Evolutionary conservation across 2,329 filamentous ascomycete species (phyloP), one percentile per base, ranked within the genome.

Genomic region (Beauveria medogensis): DNA sequence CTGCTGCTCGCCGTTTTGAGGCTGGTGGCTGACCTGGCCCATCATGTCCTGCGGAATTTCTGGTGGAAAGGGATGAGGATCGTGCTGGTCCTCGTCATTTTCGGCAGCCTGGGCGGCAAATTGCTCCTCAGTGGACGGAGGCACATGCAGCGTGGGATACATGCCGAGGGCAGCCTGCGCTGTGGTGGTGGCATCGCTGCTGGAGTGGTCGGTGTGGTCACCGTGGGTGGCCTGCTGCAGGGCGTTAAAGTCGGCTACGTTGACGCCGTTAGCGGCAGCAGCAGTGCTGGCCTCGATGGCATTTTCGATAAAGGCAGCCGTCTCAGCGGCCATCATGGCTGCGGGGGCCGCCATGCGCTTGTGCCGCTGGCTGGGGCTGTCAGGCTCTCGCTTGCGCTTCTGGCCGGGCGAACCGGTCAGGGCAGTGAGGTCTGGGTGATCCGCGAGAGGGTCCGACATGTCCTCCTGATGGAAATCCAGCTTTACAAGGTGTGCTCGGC

Each of bases 131-230:
- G 82, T 85, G 3, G 81, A 75, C 24, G 78, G 76, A 3, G 82
- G 82, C 3, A 85, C 79, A 64, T 85, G 82, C 3, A 85, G 73
- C 2, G 82, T 82, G 5, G 82, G 82, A 67, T 84, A 85, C 77
- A 85, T 82, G 60, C 79, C 79, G 3, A 85, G 73, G 30, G 82
- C 82, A 14, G 83, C 83, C 46, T 83, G 82, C 5, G 83, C 83
- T 16, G 83, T 85, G 66, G 77, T 84, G 4, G 82, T 83, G 22
- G 81, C 82, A 66, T 79, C 82, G 60, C 78, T 74, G 64, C 83
- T 80, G 14, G 79, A 69, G 10, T 75, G 70, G 56, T 81, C 80
- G 14, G 74, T 72, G 64, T 82, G 79, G 20, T 80, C 73, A 26
- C 70, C 73, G 50, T 73, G 71, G 6, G 81, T 75, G 10, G 81